A percentile compares a stretch with the other conserved stretches of the same genome.
Evolutionary conservation across 805 yeast genomes (phyloP).

Genomic region (Starmerella tilneyi): DNA sequence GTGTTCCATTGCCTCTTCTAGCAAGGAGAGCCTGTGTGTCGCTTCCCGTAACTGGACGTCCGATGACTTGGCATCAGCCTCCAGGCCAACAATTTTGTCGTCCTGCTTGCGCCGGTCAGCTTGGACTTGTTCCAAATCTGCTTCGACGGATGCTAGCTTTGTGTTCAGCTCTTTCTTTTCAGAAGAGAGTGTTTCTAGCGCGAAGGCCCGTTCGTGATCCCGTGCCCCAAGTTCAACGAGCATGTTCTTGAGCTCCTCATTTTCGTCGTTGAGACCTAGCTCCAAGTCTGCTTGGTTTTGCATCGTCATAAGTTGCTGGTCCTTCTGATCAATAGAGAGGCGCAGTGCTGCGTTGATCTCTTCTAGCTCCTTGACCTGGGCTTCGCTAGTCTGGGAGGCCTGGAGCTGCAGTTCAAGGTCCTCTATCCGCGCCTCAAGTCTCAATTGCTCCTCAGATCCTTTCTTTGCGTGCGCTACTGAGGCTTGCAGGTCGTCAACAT

Average conservation of each 20-base stretch:
- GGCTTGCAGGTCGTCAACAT: neutral
- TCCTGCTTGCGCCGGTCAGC: neutral
- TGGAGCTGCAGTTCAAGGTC: neutral
- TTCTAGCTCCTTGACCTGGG: neutral
- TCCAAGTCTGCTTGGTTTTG: neutral
- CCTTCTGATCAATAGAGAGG: neutral
- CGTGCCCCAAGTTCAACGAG: neutral
- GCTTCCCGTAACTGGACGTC: neutral
- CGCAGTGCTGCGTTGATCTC: neutral
- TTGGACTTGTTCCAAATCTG: neutral
- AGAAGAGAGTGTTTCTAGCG: neutral
- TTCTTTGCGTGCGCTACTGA: neutral
- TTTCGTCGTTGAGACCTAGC: neutral
- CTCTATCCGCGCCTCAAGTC: neutral
- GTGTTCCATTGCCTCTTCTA: neutral
- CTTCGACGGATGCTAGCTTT: neutral
- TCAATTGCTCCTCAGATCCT: neutral
- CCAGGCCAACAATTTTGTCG: neutral
- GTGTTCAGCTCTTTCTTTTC: neutral
- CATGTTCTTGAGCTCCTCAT: constrained; percentile 3
- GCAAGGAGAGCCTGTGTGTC: neutral
- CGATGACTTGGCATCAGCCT: neutral
- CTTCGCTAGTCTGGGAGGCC: neutral
- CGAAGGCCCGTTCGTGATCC: constrained; percentile 1
- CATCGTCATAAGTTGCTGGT: neutral